Base-by-base conservation (phyloP, 805 yeast genomes). In the Myxozyma sirexii region DNA sequence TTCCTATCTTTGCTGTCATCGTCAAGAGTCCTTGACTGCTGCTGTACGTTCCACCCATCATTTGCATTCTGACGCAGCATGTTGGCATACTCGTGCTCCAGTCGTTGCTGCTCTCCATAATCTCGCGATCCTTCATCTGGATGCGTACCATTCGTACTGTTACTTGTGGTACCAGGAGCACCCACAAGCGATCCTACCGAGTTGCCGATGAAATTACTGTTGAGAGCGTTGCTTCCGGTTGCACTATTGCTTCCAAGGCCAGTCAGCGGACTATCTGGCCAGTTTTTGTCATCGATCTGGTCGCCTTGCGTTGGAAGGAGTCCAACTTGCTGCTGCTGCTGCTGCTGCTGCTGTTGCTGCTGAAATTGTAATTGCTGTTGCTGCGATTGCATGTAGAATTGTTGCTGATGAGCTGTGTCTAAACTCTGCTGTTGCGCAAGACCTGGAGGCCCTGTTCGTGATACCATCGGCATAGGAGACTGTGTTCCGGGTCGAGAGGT, bases 401-500 rank as follows among this genome's bases (percentile, higher is more conserved):
- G 54, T 43, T 55, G 59, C 44, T 55, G 59, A 21, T 55, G 59
- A 10, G 46, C 44, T 8, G 48, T 47, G 26, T 46, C 47, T 15
- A 47, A 24, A 37, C 26, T 24, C n/a, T 48, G 41, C 50, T 49
- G 54, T 38, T 45, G 56, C 12, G 43, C 37, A 13, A 56, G 51
- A 15, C 54, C 59, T 5, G 56, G 63, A 3, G 65, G 60, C 24
- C 56, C 63, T 3, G 48, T 37, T 23, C 56, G 50, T 13, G 54
- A 57, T 5, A 23, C 43, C 55, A 55, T 19, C 13, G 66, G 54
- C 41, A 62, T 29, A 4, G 65, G 66, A 47, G 62, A 55, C 53
- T 51, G 66, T 15, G 55, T 62, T 24, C 58, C 53, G 12, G 64
- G 51, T 4, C 64, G 58, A 13, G 63, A 39, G n/a, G 44, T 35